Base-by-base conservation (phyloP, 768 basidiomycete genomes). In the Russula abietina region DNA sequence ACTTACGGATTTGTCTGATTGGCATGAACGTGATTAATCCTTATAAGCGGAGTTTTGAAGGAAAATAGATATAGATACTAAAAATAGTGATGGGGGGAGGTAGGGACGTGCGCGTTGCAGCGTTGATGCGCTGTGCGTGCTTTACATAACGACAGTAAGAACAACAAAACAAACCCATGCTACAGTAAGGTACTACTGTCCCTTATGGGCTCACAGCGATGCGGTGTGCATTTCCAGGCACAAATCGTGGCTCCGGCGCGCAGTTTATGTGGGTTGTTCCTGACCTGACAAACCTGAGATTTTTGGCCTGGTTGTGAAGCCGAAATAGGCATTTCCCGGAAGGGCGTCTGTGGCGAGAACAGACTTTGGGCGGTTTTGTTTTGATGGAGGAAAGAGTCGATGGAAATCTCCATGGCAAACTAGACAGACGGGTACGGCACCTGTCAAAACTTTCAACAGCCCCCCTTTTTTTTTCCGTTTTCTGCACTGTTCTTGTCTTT, bases 351-450 rank as follows among this genome's bases (percentile, higher is more conserved):
- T 17, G 38, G 43, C 43, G 43, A 10, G 0, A 10, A 17, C 41
- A 19, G 41, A 43, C 8, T 43, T 43, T 43, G 41, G 41, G 17
- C 19, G 41, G 41, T 10, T 16, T 39, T 39, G 24, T 50, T 50
- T 50, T 50, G 16, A 26, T 39, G 12, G 36, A 36, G 12, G 36
- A 36, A 36, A 12, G 33, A 1, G 11, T 5, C 36, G 49, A 50
- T 50, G 50, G 45, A 16, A 17, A 56, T 59, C 41, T 30, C 59
- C 59, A 60, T 60, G 59, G 51, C 16, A 14, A 60, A 38, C 16
- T 7, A 39, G 45, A 22, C 45, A 22, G 52, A 39, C 38, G 38
- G 38, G 12, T 16, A 39, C 38, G 36, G 36, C 3, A 22, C 7
- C n/a, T 46, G 19, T n/a, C 41, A 43, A 43, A 43, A 19, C 41